Base-by-base conservation (phyloP, 352 stramenopile genomes). In the Pythium chondricola region DNA sequence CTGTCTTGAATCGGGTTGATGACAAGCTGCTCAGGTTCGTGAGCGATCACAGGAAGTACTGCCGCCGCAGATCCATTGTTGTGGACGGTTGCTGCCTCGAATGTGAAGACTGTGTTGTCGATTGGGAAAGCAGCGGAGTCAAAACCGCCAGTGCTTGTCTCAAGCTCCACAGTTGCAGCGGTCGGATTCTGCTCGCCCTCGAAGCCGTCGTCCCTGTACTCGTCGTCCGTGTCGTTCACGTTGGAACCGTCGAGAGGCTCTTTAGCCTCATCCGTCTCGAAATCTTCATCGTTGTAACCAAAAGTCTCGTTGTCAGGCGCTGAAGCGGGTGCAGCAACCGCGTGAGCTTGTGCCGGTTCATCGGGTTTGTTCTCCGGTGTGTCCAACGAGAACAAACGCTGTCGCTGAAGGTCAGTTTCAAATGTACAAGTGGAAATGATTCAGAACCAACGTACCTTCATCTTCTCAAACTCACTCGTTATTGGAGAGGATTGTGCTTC, bases 271-370 rank as follows among this genome's bases (percentile, higher is more conserved):
- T 65, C 57, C 6, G 70, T 71, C 59, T 90, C 78, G 54, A 88
- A 86, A 35, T 81, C 75, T n/a, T 88, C 78, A 16, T 90, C 71
- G 32, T 79, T 75, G 50, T 90, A 90, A 40, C 75, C 78, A 41
- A 85, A 87, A 1, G 60, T 69, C 30, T 78, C 64, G 3, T 33
- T 70, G 6, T 69, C 50, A 0, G 10, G 14, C 21, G 53, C 25
- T 14, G 30, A 20, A 33, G 14, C 13, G 14, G 11, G 7, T 30
- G 6, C 10, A 49, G 31, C 22, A n/a, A n/a, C 2, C 14, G 37
- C 0, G 29, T 8, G 29, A 33, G 8, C 29, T 8, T 13, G 8
- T 33, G 30, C 13, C 45, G 29, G 21, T 8, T 49, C 38, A 54
- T 51, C 37, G 6, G 46, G 33, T 18, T 43, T 6, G 45, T 58